phyloP scores from a whole-genome alignment of 345 rosid species.

The Gossypium stocksii region DNA sequence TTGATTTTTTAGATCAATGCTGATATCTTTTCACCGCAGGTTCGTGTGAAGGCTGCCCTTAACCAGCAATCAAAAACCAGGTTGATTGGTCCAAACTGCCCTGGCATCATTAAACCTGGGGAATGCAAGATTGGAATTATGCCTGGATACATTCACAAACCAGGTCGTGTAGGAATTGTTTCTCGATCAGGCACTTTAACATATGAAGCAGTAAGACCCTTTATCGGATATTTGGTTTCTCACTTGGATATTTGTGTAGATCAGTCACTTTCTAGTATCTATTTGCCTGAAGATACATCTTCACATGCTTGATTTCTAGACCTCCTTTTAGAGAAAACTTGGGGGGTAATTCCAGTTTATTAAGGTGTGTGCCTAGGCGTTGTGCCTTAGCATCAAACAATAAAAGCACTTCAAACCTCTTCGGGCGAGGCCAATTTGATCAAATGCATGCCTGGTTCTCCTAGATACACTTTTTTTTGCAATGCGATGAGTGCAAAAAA shows the following conservation, averaged over 20 bases:
- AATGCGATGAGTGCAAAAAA: background rate
- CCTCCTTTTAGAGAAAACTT: background rate
- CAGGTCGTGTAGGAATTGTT: conserved; percentile 87
- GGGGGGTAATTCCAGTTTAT: background rate
- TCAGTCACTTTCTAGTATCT: background rate
- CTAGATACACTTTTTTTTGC: background rate
- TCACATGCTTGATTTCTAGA: background rate
- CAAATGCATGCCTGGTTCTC: background rate
- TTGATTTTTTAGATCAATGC: background rate
- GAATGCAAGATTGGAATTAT: conserved; percentile 84
- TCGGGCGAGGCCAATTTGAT: background rate
- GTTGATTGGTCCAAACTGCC: conserved; percentile 93
- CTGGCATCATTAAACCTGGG: conserved; percentile 78
- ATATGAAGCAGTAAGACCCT: conserved; percentile 85
- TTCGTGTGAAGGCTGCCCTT: conserved; percentile 86
- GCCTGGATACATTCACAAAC: conserved; percentile 99
- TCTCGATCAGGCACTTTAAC: conserved; percentile 98
- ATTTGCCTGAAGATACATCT: background rate
- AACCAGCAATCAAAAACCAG: conserved; percentile 84
- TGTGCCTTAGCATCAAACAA: too few relatives aligned
- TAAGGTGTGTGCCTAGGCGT: background rate
- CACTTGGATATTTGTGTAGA: background rate
- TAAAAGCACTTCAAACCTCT: background rate
- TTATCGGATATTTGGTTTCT: conserved; percentile 4
- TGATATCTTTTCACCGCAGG: conserved; percentile 35